Base-by-base conservation (phyloP, 1,284 basidiomycete genomes). In the Abortiporus biennis region DNA sequence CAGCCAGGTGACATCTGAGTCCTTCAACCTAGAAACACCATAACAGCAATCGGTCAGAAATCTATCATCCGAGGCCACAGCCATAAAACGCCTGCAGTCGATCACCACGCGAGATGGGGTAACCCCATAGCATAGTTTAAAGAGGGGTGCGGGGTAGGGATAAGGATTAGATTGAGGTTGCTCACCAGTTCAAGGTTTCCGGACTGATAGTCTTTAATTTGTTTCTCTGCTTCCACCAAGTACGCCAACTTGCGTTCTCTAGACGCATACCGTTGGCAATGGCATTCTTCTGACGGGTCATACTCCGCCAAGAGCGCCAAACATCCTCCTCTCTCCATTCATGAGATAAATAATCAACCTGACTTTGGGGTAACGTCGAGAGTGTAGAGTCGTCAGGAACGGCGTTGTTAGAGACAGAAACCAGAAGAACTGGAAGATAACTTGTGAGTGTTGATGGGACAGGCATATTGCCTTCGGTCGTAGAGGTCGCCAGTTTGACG, bases 191-290 rank as follows among this genome's bases (percentile, higher is more conserved):
- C 54, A 99, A 79, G 2, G 95, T 97, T 69, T 99, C 95, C 46
- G 95, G 95, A 33, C 83, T 88, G 61, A 99, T 80, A 0, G 95
- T 99, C 68, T 89, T 92, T 46, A 99, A 78, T 52, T 94, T 92
- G 56, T 96, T 97, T 50, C 95, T 75, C 75, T 98, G 95, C 68
- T 99, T 98, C 78, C 94, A 95, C 95, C 96, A 99, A 1, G 95
- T 98, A 35, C 96, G 72, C 95, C 95, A 99, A 55, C 85, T 90
- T 3, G 96, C 96, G 59, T 99, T 99, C 72, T 99, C 96, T 47
- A 99, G 78, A 40, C 95, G 73, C 44, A 90, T 77, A 38, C 95
- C 95, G 61, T 99, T 99, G 11, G 92, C 82, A 58, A 99, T 97
- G 67, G 95, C 94, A 62, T 97, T 90, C 79, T 98, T 99, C 72